These are phyloP conservation scores for Umbilicus rupestris DNA, from an alignment of 164 flowering plant species.

Conservation along the genomic window DNA sequence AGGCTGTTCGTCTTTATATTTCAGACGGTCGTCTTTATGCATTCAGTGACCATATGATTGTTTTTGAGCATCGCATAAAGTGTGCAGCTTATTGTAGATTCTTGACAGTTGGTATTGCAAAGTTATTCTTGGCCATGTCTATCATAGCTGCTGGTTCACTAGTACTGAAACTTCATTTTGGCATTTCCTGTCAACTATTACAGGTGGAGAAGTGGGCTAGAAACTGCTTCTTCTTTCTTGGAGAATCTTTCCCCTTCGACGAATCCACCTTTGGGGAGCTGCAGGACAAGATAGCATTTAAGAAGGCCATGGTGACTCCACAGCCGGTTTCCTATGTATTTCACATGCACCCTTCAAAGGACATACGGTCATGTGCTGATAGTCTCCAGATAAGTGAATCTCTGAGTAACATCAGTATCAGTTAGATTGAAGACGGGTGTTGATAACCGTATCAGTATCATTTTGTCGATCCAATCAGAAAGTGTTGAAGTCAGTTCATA, in stretches of 20 bases:
- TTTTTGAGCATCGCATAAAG: background rate
- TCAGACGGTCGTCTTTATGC: background rate
- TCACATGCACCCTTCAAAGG: conserved; percentile 10
- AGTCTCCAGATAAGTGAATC: conserved; percentile 1
- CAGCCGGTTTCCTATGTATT: conserved; percentile 67
- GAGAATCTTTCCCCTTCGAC: conserved; percentile 57
- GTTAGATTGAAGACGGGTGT: background rate
- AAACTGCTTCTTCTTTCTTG: conserved; percentile 74
- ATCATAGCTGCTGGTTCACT: background rate
- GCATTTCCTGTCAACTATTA: conserved; percentile 12
- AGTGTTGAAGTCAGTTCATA: no score
- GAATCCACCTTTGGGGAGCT: conserved; percentile 60
- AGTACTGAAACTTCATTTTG: background rate
- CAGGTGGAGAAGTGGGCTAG: conserved; percentile 83
- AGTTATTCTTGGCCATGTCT: background rate
- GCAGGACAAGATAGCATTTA: conserved; percentile 21
- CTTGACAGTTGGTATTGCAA: background rate
- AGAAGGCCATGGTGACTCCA: conserved; percentile 41
- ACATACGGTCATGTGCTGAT: background rate
- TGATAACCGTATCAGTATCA: no score
- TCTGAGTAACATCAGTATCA: background rate
- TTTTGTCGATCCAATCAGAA: no score
- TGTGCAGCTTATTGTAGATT: background rate
- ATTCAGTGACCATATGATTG: background rate
- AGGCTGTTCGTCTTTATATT: background rate